Conservation (phyloP, 139 green algal species). For the Chlorella ohadii region DNA sequence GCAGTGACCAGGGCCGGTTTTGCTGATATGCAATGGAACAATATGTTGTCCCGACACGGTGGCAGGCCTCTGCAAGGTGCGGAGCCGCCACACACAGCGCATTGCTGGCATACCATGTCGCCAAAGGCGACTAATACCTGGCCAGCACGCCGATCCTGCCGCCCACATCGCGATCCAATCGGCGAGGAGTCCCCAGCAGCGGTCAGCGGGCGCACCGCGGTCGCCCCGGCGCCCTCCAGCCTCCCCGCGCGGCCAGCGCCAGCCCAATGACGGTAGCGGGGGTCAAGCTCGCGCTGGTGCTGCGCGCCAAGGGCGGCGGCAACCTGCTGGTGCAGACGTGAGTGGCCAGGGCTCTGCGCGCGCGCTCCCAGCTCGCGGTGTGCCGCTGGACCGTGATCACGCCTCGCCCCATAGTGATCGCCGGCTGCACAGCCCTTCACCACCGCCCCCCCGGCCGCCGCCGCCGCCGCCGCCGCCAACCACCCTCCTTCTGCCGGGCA, state of each 20-base stretch:
- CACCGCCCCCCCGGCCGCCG: background rate
- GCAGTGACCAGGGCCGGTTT: too few relatives aligned
- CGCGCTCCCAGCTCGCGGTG: too few relatives aligned
- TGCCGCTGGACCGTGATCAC: background rate
- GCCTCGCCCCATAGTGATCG: background rate
- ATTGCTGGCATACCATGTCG: too few relatives aligned
- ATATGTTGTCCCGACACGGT: too few relatives aligned
- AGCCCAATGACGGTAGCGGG: conserved; percentile 2
- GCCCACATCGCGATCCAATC: too few relatives aligned
- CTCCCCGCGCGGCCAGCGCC: background rate
- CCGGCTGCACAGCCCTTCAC: background rate
- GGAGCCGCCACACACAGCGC: too few relatives aligned
- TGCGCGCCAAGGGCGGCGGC: conserved; percentile 39
- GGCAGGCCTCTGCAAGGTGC: too few relatives aligned
- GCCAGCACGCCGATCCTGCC: too few relatives aligned
- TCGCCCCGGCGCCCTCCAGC: background rate
- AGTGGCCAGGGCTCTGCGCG: conserved; percentile 2
- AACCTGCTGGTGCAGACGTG: conserved; percentile 64
- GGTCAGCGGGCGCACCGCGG: too few relatives aligned
- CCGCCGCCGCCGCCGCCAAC: conserved; percentile 3
- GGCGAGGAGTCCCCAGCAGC: too few relatives aligned
- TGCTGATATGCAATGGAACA: too few relatives aligned
- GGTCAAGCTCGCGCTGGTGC: conserved; percentile 40
- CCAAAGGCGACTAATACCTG: too few relatives aligned
- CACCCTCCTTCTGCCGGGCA: background rate